Percentiles rank a stretch among this genome's conserved stretches.
Conservation (phyloP, 1,284 basidiomycete species). For the Singerocomus inundabilis region DNA sequence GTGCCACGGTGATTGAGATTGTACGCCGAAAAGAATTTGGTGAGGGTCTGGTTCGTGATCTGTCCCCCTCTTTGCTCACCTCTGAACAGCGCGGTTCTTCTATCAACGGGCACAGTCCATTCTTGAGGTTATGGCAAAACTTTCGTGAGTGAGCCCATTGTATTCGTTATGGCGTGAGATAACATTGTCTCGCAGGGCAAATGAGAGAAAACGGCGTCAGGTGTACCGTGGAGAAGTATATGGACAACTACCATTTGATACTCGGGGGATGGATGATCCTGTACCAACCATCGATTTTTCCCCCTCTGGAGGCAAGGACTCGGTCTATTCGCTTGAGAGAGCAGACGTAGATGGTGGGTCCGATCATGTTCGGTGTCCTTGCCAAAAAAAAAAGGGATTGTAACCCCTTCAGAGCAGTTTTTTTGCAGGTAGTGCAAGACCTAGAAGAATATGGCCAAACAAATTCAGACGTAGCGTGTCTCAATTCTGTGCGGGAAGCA, state of each 20-base stretch:
- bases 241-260: slow-evolving; percentile 78
- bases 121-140: slow-evolving; percentile 78
- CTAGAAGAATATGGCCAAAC: slow-evolving; percentile 55
- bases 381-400: not conserved
- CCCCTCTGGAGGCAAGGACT: slow-evolving; percentile 54
- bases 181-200: slow-evolving; percentile 43
- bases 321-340: slow-evolving; percentile 63
- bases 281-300: slow-evolving; percentile 78
- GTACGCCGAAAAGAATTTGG: slow-evolving; percentile 88
- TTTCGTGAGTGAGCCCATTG: slow-evolving; percentile 56
- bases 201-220: slow-evolving; percentile 74
- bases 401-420: slow-evolving; percentile 39
- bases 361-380: not conserved
- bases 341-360: slow-evolving; percentile 70
- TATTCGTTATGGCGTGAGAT: not conserved
- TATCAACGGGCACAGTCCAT: slow-evolving; percentile 76
- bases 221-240: slow-evolving; percentile 77
- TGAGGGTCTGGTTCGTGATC: slow-evolving; percentile 33
- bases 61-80: slow-evolving; percentile 7
- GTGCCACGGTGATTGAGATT: slow-evolving; percentile 88
- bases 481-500: slow-evolving; percentile 62
- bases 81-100: slow-evolving; percentile 63
- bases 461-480: slow-evolving; percentile 43
- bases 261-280: slow-evolving; percentile 70
- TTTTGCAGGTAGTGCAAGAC: slow-evolving; percentile 64